Evolutionary conservation across 176 grass and related monocot genomes (phyloP).

Genomic region (Lolium rigidum): DNA sequence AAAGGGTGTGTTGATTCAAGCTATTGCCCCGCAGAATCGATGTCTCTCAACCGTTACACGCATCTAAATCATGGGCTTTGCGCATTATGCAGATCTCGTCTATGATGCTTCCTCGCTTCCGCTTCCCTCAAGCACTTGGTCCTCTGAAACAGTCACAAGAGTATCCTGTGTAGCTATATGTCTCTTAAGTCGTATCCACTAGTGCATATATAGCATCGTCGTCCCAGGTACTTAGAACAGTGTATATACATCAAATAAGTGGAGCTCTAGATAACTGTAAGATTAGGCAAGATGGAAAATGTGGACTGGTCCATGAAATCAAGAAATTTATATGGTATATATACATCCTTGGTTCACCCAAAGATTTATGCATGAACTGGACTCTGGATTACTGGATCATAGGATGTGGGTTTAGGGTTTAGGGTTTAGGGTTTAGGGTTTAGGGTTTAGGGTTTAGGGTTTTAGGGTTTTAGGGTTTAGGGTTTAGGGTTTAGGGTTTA

Average conservation of each 20-base stretch:
- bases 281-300: not conserved
- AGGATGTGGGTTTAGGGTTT: not conserved
- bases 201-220: not conserved
- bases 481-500: too few relatives aligned
- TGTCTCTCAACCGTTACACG: not conserved
- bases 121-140: not conserved
- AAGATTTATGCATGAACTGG: too few relatives aligned
- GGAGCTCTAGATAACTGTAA: slow-evolving; percentile 17
- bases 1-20: not conserved
- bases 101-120: not conserved
- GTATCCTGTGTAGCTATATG: slow-evolving; percentile 34
- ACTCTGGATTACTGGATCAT: too few relatives aligned
- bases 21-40: not conserved
- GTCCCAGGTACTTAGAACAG: slow-evolving; percentile 46
- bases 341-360: not conserved
- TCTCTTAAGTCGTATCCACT: slow-evolving; percentile 28
- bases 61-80: not conserved
- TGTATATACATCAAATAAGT: slow-evolving; percentile 60
- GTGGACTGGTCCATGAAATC: not conserved
- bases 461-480: too few relatives aligned
- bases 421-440: too few relatives aligned
- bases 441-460: too few relatives aligned
- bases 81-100: not conserved
- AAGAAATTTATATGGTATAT: not conserved
- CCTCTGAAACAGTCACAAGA: not conserved